Conservation (phyloP, 768 basidiomycete genomes). For the Amanita subjunquillea region DNA sequence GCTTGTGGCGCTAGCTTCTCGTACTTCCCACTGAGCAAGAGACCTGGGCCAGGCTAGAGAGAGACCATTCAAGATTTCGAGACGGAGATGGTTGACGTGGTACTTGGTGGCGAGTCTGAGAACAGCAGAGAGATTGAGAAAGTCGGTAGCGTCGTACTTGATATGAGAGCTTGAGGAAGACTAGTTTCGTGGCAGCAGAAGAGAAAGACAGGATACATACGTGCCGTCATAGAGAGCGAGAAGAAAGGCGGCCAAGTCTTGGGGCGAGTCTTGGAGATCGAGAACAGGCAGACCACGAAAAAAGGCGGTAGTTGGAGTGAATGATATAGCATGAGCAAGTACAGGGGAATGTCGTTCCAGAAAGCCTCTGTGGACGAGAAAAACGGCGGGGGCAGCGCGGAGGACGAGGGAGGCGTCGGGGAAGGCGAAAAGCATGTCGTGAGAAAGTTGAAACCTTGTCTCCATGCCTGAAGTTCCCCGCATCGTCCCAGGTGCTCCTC, state of each 20-base stretch:
- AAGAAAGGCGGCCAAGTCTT: conserved; percentile 50
- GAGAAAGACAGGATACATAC: conserved; percentile 27
- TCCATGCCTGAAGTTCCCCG: conserved; percentile 34
- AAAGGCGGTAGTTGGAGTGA: conserved; percentile 14
- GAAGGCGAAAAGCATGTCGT: conserved; percentile 9
- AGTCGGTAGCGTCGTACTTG: conserved; percentile 37
- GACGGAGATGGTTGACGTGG: conserved; percentile 44
- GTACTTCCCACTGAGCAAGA: conserved; percentile 55
- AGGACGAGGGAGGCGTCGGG: conserved; percentile 50
- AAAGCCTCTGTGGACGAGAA: conserved; percentile 60
- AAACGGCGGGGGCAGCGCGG: conserved; percentile 62
- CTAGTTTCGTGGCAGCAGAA: background rate
- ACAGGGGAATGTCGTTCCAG: conserved; percentile 53
- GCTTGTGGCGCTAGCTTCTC: conserved; percentile 50
- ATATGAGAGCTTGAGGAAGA: conserved; percentile 29
- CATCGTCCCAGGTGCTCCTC: conserved; percentile 70
- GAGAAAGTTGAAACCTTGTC: background rate
- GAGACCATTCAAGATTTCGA: conserved; percentile 45
- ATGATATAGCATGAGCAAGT: conserved; percentile 29
- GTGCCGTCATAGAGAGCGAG: conserved; percentile 62
- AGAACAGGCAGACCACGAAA: conserved; percentile 54
- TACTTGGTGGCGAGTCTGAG: conserved; percentile 60
- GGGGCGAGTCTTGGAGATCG: conserved; percentile 40
- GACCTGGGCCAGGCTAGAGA: conserved; percentile 47
- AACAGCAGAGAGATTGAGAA: conserved; percentile 42